A percentile compares a stretch with the other conserved stretches of the same genome.
Conservation (phyloP, 805 yeast species). For the Nadsonia fulvescens region DNA sequence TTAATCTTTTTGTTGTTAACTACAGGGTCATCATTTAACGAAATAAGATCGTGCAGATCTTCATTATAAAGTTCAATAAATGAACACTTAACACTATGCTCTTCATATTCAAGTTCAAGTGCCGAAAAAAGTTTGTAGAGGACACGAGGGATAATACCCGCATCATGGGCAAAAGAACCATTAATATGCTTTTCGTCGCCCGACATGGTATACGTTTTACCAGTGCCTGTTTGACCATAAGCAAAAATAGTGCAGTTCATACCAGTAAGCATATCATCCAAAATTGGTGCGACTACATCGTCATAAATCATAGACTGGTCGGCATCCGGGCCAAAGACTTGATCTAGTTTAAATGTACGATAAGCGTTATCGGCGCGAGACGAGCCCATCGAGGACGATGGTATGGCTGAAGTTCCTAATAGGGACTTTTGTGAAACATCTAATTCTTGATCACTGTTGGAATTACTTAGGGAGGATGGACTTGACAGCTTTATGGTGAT, state of each 20-base stretch:
- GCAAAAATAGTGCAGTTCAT: slow-evolving; percentile 77
- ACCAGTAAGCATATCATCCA: slow-evolving; percentile 40
- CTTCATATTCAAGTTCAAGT: slow-evolving; percentile 25
- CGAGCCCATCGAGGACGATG: too few relatives aligned
- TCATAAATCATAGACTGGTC: slow-evolving; percentile 43
- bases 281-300: slow-evolving; percentile 27
- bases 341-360: slow-evolving; percentile 43
- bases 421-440: too few relatives aligned
- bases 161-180: slow-evolving; percentile 19
- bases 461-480: too few relatives aligned
- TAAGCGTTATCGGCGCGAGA: too few relatives aligned
- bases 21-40: slow-evolving; percentile 21
- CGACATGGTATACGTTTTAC: slow-evolving; percentile 69
- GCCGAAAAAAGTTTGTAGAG: slow-evolving; percentile 32
- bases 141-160: slow-evolving; percentile 47
- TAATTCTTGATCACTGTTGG: too few relatives aligned
- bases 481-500: slow-evolving; percentile 5
- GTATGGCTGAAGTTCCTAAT: too few relatives aligned
- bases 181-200: slow-evolving; percentile 15
- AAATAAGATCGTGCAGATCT: slow-evolving; percentile 49
- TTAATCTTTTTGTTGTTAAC: slow-evolving; percentile 29
- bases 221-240: slow-evolving; percentile 89
- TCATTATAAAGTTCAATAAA: slow-evolving; percentile 87
- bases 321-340: slow-evolving; percentile 34
- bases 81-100: slow-evolving; percentile 53